A percentile compares a stretch with the other conserved stretches of the same genome.
phyloP scores from a whole-genome alignment of 495 filamentous ascomycete genomes.

The Hypoxylon fuscum region DNA sequence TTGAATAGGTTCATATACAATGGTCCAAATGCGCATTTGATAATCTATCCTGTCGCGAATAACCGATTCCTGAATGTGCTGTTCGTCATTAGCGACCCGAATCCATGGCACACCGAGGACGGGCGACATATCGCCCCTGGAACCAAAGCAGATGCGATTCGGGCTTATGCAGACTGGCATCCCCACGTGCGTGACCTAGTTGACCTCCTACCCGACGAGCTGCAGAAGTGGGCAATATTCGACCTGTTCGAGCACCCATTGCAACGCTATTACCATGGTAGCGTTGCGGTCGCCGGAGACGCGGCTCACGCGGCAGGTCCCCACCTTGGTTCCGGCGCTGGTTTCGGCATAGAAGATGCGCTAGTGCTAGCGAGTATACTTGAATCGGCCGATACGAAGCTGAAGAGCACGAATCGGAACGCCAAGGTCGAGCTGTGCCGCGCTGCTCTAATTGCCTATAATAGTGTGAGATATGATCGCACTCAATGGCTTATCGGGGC shows the following conservation, averaged over 20 bases:
- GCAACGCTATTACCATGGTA: constrained; percentile 48
- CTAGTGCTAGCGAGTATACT: constrained; percentile 55
- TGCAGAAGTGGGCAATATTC: constrained; percentile 67
- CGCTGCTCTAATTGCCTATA: constrained; percentile 50
- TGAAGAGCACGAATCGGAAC: background rate
- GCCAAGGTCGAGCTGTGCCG: constrained; percentile 33
- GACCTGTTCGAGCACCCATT: constrained; percentile 58
- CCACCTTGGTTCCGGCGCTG: constrained; percentile 64
- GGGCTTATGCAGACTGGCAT: constrained; percentile 51
- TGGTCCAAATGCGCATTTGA: constrained; percentile 49
- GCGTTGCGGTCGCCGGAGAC: constrained; percentile 60
- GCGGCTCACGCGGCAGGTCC: constrained; percentile 53
- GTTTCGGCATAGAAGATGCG: constrained; percentile 65
- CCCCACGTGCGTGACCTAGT: constrained; percentile 49
- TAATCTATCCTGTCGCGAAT: constrained; percentile 53
- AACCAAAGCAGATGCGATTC: constrained; percentile 42
- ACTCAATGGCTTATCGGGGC: constrained; percentile 49
- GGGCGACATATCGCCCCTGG: constrained; percentile 45
- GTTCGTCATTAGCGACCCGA: constrained; percentile 48
- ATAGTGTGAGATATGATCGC: constrained; percentile 47
- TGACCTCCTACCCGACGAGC: constrained; percentile 52
- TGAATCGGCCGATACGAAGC: constrained; percentile 34
- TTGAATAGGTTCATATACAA: constrained; percentile 54
- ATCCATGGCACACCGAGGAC: constrained; percentile 45
- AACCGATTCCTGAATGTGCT: constrained; percentile 52